Base-by-base conservation (phyloP, 208 protist genomes). In the Trypanosoma lewisi region DNA sequence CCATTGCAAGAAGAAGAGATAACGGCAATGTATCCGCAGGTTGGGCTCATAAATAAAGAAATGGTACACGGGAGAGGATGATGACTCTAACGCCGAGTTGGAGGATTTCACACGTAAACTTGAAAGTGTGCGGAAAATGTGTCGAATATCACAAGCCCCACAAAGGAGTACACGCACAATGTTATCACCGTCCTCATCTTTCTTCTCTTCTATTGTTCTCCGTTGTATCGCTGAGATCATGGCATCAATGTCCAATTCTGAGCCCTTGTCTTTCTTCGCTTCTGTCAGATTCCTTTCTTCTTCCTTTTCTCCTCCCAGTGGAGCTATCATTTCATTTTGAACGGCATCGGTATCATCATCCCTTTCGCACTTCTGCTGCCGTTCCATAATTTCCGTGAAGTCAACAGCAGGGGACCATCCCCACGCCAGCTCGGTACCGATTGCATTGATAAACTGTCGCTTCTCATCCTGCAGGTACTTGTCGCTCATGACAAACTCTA, bases 31-130 rank as follows among this genome's bases (percentile, higher is more conserved):
- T 14, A 90, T 60, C 2, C 89, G 76, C 54, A 96, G 67, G 58
- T 91, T 96, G 14, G 88, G 87, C 65, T 96, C 91, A 64, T 96
- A 93, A 30, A 96, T 21, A 63, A 89, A 94, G 53, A 96, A 95
- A 63, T 96, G 79, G 27, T 87, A 88, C 2, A 62, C 65, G 2
- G 42, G 39, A 14, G 17, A 14, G 36, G 33, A 9, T 51, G 5
- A 49, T 2, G 48, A 49, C 31, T 67, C 67, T 28, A 25, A 44
- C 6, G 37, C 27, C 42, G 53, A 9, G 9, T 65, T 78, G n/a
- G n/a, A n/a, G n/a, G n/a, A n/a, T n/a, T n/a, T n/a, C 8, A 82
- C 61, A 11, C 80, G 83, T 12, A 93, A 44, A 6, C 77, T 74
- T n/a, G 84, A 55, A 12, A 95, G 52, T 1, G 91, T 96, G 62